Conservation (phyloP, 164 flowering plant species). For the Nelumbo lutea region DNA sequence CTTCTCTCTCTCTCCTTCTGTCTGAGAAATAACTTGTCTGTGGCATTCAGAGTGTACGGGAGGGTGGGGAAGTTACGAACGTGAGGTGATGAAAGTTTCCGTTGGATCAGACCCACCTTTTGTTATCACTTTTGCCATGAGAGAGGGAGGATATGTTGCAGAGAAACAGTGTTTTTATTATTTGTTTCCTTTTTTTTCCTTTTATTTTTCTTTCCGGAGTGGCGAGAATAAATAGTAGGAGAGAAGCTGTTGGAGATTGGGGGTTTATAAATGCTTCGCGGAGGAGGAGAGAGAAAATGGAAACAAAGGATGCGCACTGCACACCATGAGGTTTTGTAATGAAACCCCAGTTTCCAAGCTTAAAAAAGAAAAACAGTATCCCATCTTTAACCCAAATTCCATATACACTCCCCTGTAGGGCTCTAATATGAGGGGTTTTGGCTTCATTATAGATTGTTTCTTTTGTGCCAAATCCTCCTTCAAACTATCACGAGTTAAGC, state of each 20-base stretch:
- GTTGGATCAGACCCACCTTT: constrained; percentile 35
- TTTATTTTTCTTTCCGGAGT: neutral
- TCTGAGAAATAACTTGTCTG: neutral
- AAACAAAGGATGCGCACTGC: constrained; percentile 5
- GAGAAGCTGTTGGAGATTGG: neutral
- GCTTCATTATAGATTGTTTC: neutral
- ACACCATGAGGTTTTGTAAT: neutral
- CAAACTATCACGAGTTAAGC: neutral
- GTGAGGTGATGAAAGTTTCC: neutral
- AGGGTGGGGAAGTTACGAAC: neutral
- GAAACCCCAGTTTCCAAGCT: neutral
- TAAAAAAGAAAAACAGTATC: no score
- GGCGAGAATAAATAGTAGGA: neutral
- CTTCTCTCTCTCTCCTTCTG: neutral
- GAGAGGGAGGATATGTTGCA: neutral
- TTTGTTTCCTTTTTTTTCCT: neutral
- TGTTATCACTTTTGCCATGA: constrained; percentile 12
- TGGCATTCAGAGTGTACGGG: neutral
- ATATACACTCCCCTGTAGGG: no score
- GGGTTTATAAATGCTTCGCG: neutral
- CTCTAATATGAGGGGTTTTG: neutral
- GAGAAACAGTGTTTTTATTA: constrained; percentile 1
- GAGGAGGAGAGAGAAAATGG: neutral
- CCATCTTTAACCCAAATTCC: no score
- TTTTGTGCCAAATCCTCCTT: neutral